Conservation (phyloP, 805 yeast genomes). For the Pichia paraexigua region DNA sequence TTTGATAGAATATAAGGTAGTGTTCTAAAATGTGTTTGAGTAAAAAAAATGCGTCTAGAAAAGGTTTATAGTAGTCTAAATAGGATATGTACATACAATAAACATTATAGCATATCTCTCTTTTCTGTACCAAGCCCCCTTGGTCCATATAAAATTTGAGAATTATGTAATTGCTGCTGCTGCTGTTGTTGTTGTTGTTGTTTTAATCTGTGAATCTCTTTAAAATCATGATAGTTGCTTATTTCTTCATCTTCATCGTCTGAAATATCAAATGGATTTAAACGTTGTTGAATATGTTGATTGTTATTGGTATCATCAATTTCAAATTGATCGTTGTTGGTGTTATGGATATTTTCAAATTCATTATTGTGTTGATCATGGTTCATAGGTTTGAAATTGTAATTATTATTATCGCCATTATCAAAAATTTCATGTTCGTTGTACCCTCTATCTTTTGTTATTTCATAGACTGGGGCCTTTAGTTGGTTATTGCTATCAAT, state of each 20-base stretch:
- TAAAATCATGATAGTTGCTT: neutral
- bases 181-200: neutral
- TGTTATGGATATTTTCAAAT: neutral
- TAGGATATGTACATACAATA: neutral
- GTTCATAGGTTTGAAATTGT: neutral
- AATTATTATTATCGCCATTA: too few species aligned
- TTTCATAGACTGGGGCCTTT: neutral
- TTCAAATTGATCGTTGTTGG: neutral
- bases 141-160: conserved; percentile 1
- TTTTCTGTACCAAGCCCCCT: neutral
- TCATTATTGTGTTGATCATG: neutral
- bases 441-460: too few species aligned
- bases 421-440: neutral
- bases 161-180: neutral
- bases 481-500: neutral
- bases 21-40: neutral
- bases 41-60: neutral
- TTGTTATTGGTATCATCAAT: neutral
- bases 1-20: too few species aligned
- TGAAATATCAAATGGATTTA: neutral
- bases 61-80: neutral
- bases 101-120: neutral
- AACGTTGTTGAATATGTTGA: neutral
- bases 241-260: neutral
- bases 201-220: neutral